Conservation (phyloP, 768 basidiomycete species). For the Cytidiella melzeri region DNA sequence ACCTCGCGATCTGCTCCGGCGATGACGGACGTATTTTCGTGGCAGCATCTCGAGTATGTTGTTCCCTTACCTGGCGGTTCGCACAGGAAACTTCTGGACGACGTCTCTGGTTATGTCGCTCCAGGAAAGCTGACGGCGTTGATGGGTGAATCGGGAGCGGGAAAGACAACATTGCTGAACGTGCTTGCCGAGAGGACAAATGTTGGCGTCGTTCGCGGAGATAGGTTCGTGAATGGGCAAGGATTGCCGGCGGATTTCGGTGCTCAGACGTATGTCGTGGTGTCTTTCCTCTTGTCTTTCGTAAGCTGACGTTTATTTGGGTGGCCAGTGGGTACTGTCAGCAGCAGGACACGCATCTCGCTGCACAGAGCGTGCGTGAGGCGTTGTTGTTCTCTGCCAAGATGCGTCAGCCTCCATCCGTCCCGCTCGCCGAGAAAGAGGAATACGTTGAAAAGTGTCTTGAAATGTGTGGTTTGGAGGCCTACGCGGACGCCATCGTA, state of each 20-base stretch:
- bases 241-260: slow-evolving; percentile 42
- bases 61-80: slow-evolving; percentile 46
- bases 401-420: slow-evolving; percentile 65
- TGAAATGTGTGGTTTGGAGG: slow-evolving; percentile 59
- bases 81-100: slow-evolving; percentile 49
- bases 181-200: slow-evolving; percentile 37
- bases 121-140: slow-evolving; percentile 77
- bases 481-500: slow-evolving; percentile 61
- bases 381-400: slow-evolving; percentile 76
- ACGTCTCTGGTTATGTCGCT: slow-evolving; percentile 73
- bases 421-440: slow-evolving; percentile 66
- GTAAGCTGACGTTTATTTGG: not conserved
- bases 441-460: slow-evolving; percentile 60
- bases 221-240: slow-evolving; percentile 40
- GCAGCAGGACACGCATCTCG: slow-evolving; percentile 78
- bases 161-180: slow-evolving; percentile 48
- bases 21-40: slow-evolving; percentile 67
- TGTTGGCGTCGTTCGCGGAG: slow-evolving; percentile 34
- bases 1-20: slow-evolving; percentile 10
- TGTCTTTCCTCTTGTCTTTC: not conserved
- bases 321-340: slow-evolving; percentile 69
- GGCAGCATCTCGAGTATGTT: slow-evolving; percentile 65
- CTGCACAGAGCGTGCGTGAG: slow-evolving; percentile 72
- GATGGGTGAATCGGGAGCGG: slow-evolving; percentile 61
- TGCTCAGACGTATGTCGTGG: slow-evolving; percentile 40